Percentiles rank a stretch among this genome's conserved stretches.
These are phyloP conservation scores for Paramecium octaurelia DNA, from an alignment of 73 alveolate species.

Conservation along the genomic window DNA sequence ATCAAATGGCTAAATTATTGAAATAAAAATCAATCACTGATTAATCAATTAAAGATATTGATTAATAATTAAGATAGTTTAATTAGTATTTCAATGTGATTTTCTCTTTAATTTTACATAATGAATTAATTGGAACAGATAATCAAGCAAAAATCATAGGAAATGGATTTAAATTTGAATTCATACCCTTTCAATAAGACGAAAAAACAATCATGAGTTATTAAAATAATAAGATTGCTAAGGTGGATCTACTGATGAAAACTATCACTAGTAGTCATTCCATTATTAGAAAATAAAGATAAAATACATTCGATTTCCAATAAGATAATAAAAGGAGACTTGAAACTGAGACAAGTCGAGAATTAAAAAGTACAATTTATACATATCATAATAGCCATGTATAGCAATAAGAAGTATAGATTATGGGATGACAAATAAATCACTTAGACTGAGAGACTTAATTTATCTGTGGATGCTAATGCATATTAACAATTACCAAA, in stretches of 20 bases:
- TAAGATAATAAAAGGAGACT: neutral
- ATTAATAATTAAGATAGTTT: neutral
- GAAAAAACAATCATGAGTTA: neutral
- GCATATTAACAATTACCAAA: neutral
- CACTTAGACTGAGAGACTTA: neutral
- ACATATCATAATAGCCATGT: neutral
- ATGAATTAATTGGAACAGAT: neutral
- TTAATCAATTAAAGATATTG: neutral
- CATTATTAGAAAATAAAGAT: neutral
- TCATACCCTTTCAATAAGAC: neutral
- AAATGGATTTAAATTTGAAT: neutral
- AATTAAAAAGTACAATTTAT: neutral
- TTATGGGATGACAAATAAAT: neutral
- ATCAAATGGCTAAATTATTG: neutral
- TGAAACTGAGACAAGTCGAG: neutral
- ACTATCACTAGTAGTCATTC: neutral
- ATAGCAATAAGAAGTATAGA: neutral
- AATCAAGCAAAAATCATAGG: neutral
- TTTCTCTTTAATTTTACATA: neutral
- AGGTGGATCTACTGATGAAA: neutral
- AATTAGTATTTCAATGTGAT: neutral
- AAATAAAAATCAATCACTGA: neutral
- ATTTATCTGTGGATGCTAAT: neutral
- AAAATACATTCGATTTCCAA: neutral
- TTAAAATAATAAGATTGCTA: neutral